Base-by-base conservation (phyloP, 2,329 filamentous ascomycete genomes). In the Acephala macrosclerotiorum region DNA sequence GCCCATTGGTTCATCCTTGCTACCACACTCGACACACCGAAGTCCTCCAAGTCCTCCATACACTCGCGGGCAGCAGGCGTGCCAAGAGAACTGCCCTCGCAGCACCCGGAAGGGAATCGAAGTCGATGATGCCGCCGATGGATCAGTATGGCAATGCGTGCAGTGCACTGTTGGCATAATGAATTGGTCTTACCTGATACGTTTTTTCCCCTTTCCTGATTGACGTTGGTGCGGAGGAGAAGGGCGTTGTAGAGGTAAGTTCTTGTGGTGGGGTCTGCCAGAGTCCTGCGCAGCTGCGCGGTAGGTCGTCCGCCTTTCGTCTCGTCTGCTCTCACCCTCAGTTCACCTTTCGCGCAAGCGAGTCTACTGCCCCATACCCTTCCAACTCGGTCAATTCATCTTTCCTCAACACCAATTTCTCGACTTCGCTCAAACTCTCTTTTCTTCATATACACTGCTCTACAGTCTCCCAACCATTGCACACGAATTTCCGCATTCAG, bases 1-100 rank as follows among this genome's bases (percentile, higher is more conserved):
- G 55, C 57, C 66, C 64, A 70, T 70, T 70, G 64, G 68, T 49
- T 53, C n/a, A 62, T 58, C 58, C 47, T 14, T 16, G 8, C 61
- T 57, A 11, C 53, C 56, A 57, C 61, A 42, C 57, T 3, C 59
- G 55, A 62, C 12, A 57, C 64, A 70, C 68, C 68, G 68, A 64
- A 63, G 66, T 55, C 59, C 55, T 59, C 59, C 35, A 64, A 63
- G 66, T 55, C 59, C 55, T 59, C 59, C 35, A 56, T 42, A 36
- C 45, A 66, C 63, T 58, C 38, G 60, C 47, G 62, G 58, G 56
- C 58, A 55, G 42, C n/a, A 49, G 55, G 14, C 49, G 25, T 59
- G 65, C 65, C 67, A 66, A 63, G 64, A 18, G 36, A 29, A 61
- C n/a, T 55, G 29, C 25, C 20, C n/a, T 36, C 29, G n/a, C 29